Percentiles rank a stretch among this genome's conserved stretches.
These are phyloP conservation scores for Eleusine coracana DNA, from an alignment of 176 grass and related monocot species.

Conservation along the genomic window DNA sequence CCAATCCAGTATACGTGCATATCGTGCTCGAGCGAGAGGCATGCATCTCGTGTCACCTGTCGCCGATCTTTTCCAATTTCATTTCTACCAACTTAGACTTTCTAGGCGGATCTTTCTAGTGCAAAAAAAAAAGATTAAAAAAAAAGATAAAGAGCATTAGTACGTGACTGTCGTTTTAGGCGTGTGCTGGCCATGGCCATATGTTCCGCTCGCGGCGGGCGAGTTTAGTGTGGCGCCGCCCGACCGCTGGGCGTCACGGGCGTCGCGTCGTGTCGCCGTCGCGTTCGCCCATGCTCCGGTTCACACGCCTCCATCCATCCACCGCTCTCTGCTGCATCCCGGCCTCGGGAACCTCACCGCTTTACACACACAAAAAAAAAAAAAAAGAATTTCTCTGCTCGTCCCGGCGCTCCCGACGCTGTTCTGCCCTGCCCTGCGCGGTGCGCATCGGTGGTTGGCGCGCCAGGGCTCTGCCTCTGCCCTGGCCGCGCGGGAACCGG, in stretches of 20 bases:
- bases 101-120: background rate
- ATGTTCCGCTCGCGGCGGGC: background rate
- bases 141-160: too few relatives aligned
- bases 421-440: too few relatives aligned
- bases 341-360: background rate
- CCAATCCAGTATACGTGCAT: background rate
- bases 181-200: conserved; percentile 8
- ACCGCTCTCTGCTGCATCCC: background rate
- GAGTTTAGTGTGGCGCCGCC: background rate
- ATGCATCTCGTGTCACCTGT: background rate
- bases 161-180: background rate
- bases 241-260: background rate
- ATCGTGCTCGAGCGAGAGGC: background rate
- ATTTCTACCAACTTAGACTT: background rate
- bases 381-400: too few relatives aligned
- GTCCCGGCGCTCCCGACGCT: background rate
- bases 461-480: background rate
- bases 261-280: background rate
- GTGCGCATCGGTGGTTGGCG: background rate
- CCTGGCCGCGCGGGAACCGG: background rate
- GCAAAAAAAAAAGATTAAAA: background rate
- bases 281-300: background rate
- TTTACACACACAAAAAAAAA: background rate
- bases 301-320: background rate
- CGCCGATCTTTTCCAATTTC: background rate